Evolutionary conservation across 805 yeast genomes (phyloP), one percentile per base, ranked within the genome.

Genomic region (Candida odintsovae): DNA sequence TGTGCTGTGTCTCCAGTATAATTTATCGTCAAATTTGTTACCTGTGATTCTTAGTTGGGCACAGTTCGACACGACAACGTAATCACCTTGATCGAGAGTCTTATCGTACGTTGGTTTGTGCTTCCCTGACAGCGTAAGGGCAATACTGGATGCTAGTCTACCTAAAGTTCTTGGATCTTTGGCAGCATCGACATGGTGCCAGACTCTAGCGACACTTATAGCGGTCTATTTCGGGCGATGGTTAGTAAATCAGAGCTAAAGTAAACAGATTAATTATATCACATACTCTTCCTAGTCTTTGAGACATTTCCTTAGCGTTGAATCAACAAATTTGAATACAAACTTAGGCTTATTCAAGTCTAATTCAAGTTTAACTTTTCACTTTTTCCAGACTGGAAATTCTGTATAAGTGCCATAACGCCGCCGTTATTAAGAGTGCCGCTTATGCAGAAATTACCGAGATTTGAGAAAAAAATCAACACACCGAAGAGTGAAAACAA

Each of bases 121-220:
- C 66, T 94, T 94, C n/a, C 99, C 99, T 68, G 87, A 89, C 38
- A 94, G 74, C 0, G 94, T 82, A 26, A 81, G 73, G 22, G 99
- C 97, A 47, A 94, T 90, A 47, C 83, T 76, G 1, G 96, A 75
- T 4, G 99, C 98, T 47, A 94, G 66, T 62, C 98, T 83, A 63
- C 99, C 99, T 41, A 94, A 68, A 0, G 97, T 83, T 59, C 99
- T 78, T 33, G 73, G 68, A 46, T 94, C 99, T 42, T 79, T 75
- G 13, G 95, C 87, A 31, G 89, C 77, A 64, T 95, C 98, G 31
- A 94, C 86, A 63, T 90, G 96, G 63, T 92, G 98, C 99, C 99
- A 94, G 38, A 83, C 75, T 54, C 96, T 77, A 38, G 96, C 83
- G 55, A 86, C 80, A 3, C 95, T 87, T 19, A 83, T 72, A 5